Conservation (phyloP, 306 rosid genomes). For the Astragalus membranaceus region DNA sequence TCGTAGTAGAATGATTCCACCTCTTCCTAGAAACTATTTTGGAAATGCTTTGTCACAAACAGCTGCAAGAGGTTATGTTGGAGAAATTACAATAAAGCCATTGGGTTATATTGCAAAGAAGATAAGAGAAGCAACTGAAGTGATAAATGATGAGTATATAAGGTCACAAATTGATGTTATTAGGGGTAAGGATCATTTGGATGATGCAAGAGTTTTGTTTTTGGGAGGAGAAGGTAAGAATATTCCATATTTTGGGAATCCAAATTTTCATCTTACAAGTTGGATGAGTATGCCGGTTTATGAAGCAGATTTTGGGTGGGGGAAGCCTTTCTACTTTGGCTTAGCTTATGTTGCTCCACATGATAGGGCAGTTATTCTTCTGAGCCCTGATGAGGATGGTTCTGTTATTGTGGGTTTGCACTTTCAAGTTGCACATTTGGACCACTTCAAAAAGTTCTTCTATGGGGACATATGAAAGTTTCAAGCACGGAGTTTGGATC, state of each 20-base stretch:
- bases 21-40: slow-evolving; percentile 1
- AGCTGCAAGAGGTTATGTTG: not conserved
- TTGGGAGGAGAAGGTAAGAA: not conserved
- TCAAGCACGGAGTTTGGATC: too few species aligned
- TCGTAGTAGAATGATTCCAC: not conserved
- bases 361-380: not conserved
- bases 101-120: not conserved
- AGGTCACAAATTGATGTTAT: slow-evolving; percentile 1
- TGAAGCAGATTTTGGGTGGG: slow-evolving; percentile 14
- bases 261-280: not conserved
- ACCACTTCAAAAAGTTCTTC: slow-evolving; percentile 1
- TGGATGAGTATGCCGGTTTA: not conserved
- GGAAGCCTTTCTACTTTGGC: slow-evolving; percentile 9
- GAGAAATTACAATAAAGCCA: slow-evolving; percentile 7
- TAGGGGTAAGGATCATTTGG: not conserved
- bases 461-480: not conserved
- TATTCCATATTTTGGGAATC: not conserved
- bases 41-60: slow-evolving; percentile 1
- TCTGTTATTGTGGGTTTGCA: not conserved
- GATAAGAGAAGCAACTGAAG: not conserved
- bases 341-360: not conserved
- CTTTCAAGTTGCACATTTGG: not conserved
- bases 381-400: not conserved
- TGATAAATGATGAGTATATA: not conserved
- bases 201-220: not conserved